phyloP scores from a whole-genome alignment of 2,329 filamentous ascomycete species.

The Dryadomyces sulphureus region DNA sequence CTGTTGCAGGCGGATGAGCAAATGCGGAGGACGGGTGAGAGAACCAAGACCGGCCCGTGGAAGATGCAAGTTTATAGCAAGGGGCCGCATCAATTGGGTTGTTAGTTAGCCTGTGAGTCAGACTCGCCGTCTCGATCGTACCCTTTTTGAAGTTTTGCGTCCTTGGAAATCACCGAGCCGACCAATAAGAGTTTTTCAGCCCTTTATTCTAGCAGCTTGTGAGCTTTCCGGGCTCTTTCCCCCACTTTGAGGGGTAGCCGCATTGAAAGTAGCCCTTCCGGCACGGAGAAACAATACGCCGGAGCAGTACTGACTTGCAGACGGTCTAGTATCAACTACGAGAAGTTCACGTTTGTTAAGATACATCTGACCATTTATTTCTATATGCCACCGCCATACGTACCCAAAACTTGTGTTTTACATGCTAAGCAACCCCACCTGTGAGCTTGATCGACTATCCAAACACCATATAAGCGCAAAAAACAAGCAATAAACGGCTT shows the following conservation, averaged over 20 bases:
- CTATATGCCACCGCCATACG: neutral
- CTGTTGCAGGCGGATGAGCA: neutral
- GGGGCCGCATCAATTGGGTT: conserved; percentile 8
- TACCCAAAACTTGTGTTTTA: neutral
- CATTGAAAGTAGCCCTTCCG: neutral
- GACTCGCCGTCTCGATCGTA: neutral
- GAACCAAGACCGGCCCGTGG: conserved; percentile 6
- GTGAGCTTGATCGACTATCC: neutral
- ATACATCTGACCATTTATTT: neutral
- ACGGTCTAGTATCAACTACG: neutral
- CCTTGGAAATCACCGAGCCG: neutral
- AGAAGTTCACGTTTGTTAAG: too few relatives aligned
- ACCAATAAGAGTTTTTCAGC: neutral
- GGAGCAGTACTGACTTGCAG: neutral
- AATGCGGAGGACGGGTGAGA: neutral
- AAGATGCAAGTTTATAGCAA: conserved; percentile 1
- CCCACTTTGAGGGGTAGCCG: neutral
- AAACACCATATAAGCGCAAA: neutral
- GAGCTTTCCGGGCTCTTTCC: neutral
- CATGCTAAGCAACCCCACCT: neutral
- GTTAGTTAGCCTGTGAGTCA: neutral
- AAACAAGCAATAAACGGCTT: neutral
- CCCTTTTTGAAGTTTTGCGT: neutral
- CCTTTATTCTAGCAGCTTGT: neutral
- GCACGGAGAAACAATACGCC: neutral